phyloP scores from a whole-genome alignment of 2,329 filamentous ascomycete genomes.

The Lanzia echinophila region DNA sequence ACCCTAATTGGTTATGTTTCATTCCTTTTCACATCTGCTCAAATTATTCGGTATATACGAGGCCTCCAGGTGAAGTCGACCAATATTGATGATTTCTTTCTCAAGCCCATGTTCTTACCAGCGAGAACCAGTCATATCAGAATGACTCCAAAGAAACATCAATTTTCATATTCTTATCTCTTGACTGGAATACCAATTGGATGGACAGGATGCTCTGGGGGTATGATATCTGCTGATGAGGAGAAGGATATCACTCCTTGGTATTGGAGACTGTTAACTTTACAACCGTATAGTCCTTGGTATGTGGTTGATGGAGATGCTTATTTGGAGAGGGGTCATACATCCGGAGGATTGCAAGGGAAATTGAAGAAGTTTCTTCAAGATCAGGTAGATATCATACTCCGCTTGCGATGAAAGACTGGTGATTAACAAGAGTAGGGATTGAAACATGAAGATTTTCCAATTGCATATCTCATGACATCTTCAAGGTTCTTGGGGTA shows the following conservation, averaged over 20 bases:
- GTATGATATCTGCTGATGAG: constrained; percentile 46
- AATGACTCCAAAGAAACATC: constrained; percentile 60
- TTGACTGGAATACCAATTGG: constrained; percentile 61
- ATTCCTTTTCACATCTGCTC: constrained; percentile 13
- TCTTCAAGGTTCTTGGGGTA: constrained; percentile 63
- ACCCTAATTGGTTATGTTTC: not conserved
- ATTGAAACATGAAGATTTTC: constrained; percentile 53
- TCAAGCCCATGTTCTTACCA: constrained; percentile 51
- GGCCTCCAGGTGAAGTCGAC: constrained; percentile 10
- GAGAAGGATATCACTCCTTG: constrained; percentile 21
- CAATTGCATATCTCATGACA: constrained; percentile 64
- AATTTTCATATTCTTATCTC: constrained; percentile 65
- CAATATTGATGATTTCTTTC: constrained; percentile 7
- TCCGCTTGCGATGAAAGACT: not conserved
- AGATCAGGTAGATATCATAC: constrained; percentile 41
- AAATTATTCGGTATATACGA: constrained; percentile 18
- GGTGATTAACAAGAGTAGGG: constrained; percentile 38
- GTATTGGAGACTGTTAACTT: constrained; percentile 27
- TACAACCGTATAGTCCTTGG: constrained; percentile 33
- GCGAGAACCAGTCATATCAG: constrained; percentile 59
- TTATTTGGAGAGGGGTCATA: constrained; percentile 51
- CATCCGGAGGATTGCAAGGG: constrained; percentile 47
- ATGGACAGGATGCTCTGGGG: constrained; percentile 49
- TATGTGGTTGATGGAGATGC: constrained; percentile 53
- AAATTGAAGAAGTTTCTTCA: constrained; percentile 57